phyloP scores from a whole-genome alignment of 169 alveolate species.

The Perkinsus chesapeaki region DNA sequence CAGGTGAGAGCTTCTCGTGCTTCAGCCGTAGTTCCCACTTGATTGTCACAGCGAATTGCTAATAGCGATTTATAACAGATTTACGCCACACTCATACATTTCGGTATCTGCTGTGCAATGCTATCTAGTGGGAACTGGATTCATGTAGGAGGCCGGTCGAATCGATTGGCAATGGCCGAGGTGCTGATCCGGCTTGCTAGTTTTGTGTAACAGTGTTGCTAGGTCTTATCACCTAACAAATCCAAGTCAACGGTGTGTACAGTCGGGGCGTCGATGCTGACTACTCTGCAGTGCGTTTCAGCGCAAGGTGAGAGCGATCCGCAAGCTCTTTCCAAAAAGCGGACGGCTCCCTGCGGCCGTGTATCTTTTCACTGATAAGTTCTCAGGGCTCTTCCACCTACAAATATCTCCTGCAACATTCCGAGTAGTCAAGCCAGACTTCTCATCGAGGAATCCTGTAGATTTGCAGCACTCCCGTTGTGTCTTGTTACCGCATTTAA shows the following conservation, averaged over 20 bases:
- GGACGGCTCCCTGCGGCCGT: neutral
- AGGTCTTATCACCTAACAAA: neutral
- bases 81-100: neutral
- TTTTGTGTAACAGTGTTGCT: neutral
- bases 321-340: neutral
- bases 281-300: neutral
- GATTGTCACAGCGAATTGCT: no score
- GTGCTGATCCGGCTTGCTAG: neutral
- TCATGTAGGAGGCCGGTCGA: neutral
- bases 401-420: neutral
- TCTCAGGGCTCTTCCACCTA: neutral
- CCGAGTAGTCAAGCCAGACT: neutral
- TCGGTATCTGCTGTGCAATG: neutral
- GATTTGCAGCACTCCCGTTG: neutral
- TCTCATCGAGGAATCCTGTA: neutral
- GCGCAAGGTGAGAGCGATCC: neutral
- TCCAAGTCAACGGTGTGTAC: neutral
- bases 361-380: neutral
- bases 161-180: neutral
- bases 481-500: neutral
- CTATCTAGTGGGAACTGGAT: neutral
- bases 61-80: no score
- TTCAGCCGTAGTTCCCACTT: no score
- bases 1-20: neutral
- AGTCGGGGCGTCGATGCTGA: neutral